phyloP scores from a whole-genome alignment of 1,284 basidiomycete species.

The Puccinia sorghi region DNA sequence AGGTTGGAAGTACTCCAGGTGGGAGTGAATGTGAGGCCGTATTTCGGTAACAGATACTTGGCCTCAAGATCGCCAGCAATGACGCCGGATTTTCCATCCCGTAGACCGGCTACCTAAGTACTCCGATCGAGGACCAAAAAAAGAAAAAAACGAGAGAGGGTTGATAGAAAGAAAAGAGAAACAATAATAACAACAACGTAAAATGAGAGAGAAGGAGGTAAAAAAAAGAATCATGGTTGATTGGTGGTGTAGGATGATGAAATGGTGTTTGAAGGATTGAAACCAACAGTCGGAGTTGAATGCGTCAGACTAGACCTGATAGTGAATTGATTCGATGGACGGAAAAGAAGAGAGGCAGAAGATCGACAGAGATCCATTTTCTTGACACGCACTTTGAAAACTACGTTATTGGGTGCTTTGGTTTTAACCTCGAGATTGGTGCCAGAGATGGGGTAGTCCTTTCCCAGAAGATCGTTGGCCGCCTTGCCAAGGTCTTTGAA shows the following conservation, averaged over 20 bases:
- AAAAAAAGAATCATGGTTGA: conserved; percentile 56
- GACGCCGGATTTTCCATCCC: conserved; percentile 57
- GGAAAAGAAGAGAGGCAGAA: conserved; percentile 37
- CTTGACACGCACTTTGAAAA: conserved; percentile 58
- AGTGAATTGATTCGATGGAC: conserved; percentile 72
- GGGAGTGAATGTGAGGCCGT: conserved; percentile 59
- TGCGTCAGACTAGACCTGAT: conserved; percentile 59
- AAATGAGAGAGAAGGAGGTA: neutral
- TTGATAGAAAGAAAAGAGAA: neutral
- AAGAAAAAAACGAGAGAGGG: conserved; percentile 2
- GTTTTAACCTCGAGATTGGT: conserved; percentile 71
- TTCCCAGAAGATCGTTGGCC: conserved; percentile 87
- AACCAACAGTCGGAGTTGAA: conserved; percentile 45
- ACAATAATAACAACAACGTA: too few relatives aligned
- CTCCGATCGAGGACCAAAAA: neutral
- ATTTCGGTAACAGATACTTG: conserved; percentile 58
- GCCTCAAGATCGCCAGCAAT: conserved; percentile 59
- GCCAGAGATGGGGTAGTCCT: conserved; percentile 86
- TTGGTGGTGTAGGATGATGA: too few relatives aligned
- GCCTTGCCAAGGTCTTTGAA: conserved; percentile 71
- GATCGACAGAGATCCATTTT: conserved; percentile 14
- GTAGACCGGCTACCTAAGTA: conserved; percentile 53
- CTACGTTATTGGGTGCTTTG: conserved; percentile 69
- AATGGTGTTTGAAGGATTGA: neutral
- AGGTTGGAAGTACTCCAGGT: conserved; percentile 91